Conservation (phyloP, 148 eudicot genomes). For the Gaultheria prostrata region DNA sequence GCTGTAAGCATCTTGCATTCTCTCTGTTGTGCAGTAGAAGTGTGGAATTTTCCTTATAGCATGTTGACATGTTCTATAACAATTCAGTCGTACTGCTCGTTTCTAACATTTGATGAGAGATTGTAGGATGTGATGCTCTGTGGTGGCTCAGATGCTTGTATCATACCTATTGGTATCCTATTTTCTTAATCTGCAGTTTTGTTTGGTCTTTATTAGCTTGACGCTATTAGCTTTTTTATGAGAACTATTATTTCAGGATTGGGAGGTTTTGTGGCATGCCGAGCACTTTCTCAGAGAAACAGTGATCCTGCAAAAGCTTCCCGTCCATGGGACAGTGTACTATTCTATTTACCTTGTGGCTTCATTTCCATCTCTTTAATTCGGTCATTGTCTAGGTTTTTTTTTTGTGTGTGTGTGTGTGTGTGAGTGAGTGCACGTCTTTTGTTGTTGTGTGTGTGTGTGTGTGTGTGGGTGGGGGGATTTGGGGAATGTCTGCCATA, state of each 20-base stretch:
- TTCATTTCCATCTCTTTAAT: slow-evolving; percentile 2
- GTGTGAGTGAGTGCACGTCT: neutral
- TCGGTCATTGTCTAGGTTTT: neutral
- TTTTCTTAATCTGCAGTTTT: slow-evolving; percentile 12
- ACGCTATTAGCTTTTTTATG: slow-evolving; percentile 5
- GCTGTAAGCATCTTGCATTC: slow-evolving; percentile 58
- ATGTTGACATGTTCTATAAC: neutral
- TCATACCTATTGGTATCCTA: slow-evolving; percentile 77
- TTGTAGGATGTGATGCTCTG: slow-evolving; percentile 91
- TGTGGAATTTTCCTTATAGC: neutral
- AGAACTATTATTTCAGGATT: slow-evolving; percentile 52
- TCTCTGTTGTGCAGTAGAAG: slow-evolving; percentile 17
- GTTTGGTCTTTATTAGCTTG: neutral
- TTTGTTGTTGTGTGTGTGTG: neutral
- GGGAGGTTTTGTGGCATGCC: slow-evolving; percentile 95
- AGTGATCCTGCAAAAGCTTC: slow-evolving; percentile 89
- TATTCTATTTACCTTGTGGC: slow-evolving; percentile 4
- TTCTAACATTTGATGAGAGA: slow-evolving; percentile 16
- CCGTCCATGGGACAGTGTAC: slow-evolving; percentile 93
- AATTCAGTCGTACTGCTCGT: neutral
- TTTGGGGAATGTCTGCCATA: neutral
- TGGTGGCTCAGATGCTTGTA: slow-evolving; percentile 93
- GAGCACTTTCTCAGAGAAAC: slow-evolving; percentile 89
- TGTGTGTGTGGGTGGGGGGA: neutral
- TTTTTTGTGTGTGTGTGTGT: neutral